Percentiles rank a stretch among this genome's conserved stretches.
Conservation (phyloP, 257 asterid genomes). For the Solanum bulbocastanum region DNA sequence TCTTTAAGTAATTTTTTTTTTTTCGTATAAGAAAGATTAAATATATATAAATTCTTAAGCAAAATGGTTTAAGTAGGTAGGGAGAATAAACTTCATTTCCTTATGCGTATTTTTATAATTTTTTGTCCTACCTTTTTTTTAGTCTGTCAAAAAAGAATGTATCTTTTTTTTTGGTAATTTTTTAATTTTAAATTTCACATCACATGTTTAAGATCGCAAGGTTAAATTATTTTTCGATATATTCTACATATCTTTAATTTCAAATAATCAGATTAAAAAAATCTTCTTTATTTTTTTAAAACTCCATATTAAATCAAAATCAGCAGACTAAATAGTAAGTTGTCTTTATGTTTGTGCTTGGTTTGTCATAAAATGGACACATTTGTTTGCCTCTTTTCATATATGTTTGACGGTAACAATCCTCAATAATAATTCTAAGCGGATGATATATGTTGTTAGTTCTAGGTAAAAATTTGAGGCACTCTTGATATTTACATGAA, state of each 20-base stretch:
- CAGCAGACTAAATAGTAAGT: too few relatives aligned
- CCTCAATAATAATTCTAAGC: not conserved
- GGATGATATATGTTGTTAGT: not conserved
- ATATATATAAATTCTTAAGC: not conserved
- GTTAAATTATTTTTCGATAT: fast-evolving
- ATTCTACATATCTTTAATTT: not conserved
- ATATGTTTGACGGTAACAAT: too few relatives aligned
- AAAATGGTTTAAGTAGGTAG: not conserved
- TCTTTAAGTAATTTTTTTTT: not conserved
- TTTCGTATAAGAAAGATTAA: not conserved
- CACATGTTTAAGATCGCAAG: not conserved
- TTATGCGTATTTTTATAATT: too few relatives aligned
- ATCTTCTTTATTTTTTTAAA: too few relatives aligned
- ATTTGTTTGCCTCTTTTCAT: not conserved
- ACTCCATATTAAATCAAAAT: too few relatives aligned
- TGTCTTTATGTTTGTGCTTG: not conserved
- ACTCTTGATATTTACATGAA: not conserved
- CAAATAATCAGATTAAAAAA: too few relatives aligned
- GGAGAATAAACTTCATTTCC: not conserved
- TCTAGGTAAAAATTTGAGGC: not conserved
- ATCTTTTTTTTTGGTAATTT: too few relatives aligned
- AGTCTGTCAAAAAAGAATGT: not conserved
- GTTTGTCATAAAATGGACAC: not conserved
- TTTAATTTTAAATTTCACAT: not conserved
- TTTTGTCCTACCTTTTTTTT: too few relatives aligned